Conservation (phyloP, 208 protist genomes). For the Acanthamoeba royreba region DNA sequence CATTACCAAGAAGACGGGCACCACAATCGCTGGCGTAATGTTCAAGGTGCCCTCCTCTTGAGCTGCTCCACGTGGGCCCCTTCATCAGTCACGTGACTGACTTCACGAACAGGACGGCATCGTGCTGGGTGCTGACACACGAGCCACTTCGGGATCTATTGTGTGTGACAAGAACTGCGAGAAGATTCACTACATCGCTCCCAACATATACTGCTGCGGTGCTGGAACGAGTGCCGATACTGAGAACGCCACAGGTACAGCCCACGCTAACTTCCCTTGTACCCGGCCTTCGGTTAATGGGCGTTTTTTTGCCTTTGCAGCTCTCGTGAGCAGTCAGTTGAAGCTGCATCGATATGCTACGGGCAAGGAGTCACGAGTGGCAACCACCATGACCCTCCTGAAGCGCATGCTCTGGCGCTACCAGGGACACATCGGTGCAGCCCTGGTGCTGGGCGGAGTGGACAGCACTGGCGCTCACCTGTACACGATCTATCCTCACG, state of each 20-base stretch:
- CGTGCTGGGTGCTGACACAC: slow-evolving; percentile 99
- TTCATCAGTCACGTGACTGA: not conserved
- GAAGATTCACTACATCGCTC: slow-evolving; percentile 99
- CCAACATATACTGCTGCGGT: slow-evolving; percentile 99
- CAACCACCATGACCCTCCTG: slow-evolving; percentile 95
- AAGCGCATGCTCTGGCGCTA: slow-evolving; percentile 97
- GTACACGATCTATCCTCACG: slow-evolving; percentile 97
- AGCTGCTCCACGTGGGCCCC: not conserved
- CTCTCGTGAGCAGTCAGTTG: slow-evolving; percentile 92
- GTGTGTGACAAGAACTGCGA: slow-evolving; percentile 99
- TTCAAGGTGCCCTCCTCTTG: slow-evolving; percentile 86
- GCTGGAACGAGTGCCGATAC: slow-evolving; percentile 99
- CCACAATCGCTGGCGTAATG: slow-evolving; percentile 98
- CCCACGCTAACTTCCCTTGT: not conserved
- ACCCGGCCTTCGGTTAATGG: not conserved
- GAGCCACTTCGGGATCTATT: slow-evolving; percentile 97
- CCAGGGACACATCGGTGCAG: slow-evolving; percentile 97
- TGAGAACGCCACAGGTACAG: slow-evolving; percentile 81
- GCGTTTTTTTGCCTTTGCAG: slow-evolving; percentile 71
- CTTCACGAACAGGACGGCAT: slow-evolving; percentile 88
- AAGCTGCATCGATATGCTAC: slow-evolving; percentile 93
- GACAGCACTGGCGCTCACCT: slow-evolving; percentile 94
- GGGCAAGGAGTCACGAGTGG: slow-evolving; percentile 93
- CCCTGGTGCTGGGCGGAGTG: slow-evolving; percentile 98
- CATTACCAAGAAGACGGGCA: slow-evolving; percentile 96